Conservation (phyloP, 768 basidiomycete genomes). For the Leccinum sublutescens region DNA sequence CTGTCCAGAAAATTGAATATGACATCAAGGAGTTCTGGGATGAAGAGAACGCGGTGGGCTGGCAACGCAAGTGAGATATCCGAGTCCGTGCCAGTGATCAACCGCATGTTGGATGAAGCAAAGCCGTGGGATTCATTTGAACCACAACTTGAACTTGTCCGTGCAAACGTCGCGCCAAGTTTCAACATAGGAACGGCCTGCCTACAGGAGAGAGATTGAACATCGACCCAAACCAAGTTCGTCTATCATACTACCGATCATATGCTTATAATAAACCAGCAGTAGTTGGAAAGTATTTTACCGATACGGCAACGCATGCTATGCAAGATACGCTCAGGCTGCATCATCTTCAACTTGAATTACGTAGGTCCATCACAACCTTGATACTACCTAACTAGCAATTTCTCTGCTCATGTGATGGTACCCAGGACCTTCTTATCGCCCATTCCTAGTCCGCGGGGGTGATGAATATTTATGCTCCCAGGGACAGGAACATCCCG, state of each 20-base stretch:
- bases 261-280: not conserved
- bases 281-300: not conserved
- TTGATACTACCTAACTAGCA: no score
- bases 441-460: not conserved
- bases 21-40: constrained; percentile 60
- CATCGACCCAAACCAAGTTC: no score
- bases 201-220: no score
- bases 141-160: no score
- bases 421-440: not conserved
- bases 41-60: constrained; percentile 40
- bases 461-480: not conserved
- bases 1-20: constrained; percentile 50
- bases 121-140: not conserved
- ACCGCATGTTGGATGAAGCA: not conserved
- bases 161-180: no score
- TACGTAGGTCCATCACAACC: no score
- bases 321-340: no score
- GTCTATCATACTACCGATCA: no score
- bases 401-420: no score
- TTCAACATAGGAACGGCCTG: no score
- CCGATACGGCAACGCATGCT: not conserved
- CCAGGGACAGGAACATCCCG: not conserved
- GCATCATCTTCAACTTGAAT: not conserved
- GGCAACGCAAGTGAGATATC: not conserved
- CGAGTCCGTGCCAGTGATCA: not conserved